Base-by-base conservation (phyloP, 805 yeast genomes). In the Tetrapisispora nanseiensis region DNA sequence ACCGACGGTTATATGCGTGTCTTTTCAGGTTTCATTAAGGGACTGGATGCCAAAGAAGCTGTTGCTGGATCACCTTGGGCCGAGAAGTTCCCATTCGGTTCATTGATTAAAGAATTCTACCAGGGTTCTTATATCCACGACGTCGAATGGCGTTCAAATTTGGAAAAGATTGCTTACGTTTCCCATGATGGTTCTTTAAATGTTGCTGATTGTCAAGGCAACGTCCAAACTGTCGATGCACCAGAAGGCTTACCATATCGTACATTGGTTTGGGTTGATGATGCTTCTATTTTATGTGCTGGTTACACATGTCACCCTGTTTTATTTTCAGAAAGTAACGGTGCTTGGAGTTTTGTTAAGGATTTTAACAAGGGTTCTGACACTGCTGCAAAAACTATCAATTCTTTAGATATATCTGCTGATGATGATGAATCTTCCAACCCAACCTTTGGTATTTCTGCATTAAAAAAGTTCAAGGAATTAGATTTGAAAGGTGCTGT, bases 281-380 rank as follows among this genome's bases (percentile, higher is more conserved):
- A 83, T 50, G 65, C 68, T 50, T 78, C 79, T 54, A 67, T 89
- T 38, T 72, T 87, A 42, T 92, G 84, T 30, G 97, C 89, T 3
- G 99, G 99, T 38, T 87, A 82, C 66, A 87, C 86, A 62, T 83
- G 94, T 66, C 86, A 85, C 63, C 95, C 96, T 40, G 77, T 89
- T 39, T 80, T 86, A 31, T 90, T 84, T 59, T 73, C 76, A 54
- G 95, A 95, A 33, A 78, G 73, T 45, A 50, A 63, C 22, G 76
- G 76, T 41, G 95, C 95, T 55, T 67, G 69, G 84, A 69, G 59
- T 46, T 76, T 61, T 60, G 67, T 72, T 50, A 70, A 65, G 59
- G 74, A 77, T 32, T 69, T 80, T 45, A 95, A 85, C 59, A 87
- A 55, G 34, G 37, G 36, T 16, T 20, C 39, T 15, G 40, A 16